These are phyloP conservation scores for Leishmania mexicana DNA, from an alignment of 208 protist species.

Conservation along the genomic window DNA sequence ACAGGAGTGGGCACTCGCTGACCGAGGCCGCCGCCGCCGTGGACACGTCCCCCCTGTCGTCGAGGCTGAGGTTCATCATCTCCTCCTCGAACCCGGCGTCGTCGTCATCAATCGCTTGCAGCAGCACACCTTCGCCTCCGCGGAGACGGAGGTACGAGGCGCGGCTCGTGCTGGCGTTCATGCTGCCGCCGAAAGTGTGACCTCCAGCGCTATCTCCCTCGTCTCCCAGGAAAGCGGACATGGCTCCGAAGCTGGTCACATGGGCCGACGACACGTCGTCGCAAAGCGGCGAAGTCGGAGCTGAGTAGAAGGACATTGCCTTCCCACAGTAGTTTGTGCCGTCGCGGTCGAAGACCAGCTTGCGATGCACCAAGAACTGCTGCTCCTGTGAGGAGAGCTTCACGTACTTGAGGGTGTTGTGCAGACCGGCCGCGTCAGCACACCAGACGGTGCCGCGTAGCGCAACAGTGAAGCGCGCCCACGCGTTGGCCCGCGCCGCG, in stretches of 20 bases:
- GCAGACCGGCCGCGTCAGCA: conserved; percentile 43
- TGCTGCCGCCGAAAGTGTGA: conserved; percentile 5
- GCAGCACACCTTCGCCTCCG: conserved; percentile 60
- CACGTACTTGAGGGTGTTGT: conserved; percentile 47
- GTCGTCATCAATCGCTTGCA: conserved; percentile 41
- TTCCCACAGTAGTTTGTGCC: conserved; percentile 77
- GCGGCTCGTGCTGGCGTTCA: not conserved
- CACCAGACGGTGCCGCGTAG: conserved; percentile 82
- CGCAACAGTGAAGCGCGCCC: conserved; percentile 57
- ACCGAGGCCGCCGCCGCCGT: conserved; percentile 7
- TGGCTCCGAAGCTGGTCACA: conserved; percentile 1
- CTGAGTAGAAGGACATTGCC: conserved; percentile 23
- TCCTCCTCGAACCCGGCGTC: conserved; percentile 46
- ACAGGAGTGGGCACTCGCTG: conserved; percentile 9
- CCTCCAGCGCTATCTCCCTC: not conserved
- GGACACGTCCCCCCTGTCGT: conserved; percentile 13
- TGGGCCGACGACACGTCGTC: conserved; percentile 8
- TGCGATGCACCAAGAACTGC: conserved; percentile 70
- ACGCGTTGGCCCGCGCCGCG: conserved; percentile 48
- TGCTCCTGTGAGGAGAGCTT: conserved; percentile 67
- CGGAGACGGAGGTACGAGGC: conserved; percentile 42
- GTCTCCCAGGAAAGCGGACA: conserved; percentile 5
- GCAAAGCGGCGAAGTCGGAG: not conserved
- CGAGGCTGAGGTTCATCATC: conserved; percentile 17
- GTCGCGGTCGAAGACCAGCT: conserved; percentile 62